Percentiles rank a stretch among this genome's conserved stretches.
Conservation (phyloP, 2,329 filamentous ascomycete species). For the Pseudogymnoascus sp. region DNA sequence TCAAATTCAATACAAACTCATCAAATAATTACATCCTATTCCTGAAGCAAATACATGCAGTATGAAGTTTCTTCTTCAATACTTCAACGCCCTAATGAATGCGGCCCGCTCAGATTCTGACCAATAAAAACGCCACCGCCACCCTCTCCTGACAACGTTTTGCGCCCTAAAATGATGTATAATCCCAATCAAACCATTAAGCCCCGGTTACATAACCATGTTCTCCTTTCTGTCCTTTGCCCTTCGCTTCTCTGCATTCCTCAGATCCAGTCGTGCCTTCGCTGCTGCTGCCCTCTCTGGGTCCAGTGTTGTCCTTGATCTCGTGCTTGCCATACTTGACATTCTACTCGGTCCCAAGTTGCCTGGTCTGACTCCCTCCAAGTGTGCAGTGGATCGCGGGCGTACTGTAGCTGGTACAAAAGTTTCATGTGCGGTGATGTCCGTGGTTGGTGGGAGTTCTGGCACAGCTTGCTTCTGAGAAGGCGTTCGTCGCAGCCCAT, state of each 20-base stretch:
- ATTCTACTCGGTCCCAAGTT: background rate
- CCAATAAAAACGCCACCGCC: slow-evolving; percentile 11
- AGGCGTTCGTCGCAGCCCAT: background rate
- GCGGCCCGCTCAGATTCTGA: slow-evolving; percentile 10
- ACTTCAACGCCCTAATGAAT: slow-evolving; percentile 5
- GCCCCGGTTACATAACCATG: slow-evolving; percentile 13
- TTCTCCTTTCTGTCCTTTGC: slow-evolving; percentile 23
- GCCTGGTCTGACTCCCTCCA: slow-evolving; percentile 43
- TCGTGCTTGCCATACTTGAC: slow-evolving; percentile 20
- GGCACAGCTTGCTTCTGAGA: background rate
- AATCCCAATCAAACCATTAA: background rate
- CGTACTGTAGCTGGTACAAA: background rate
- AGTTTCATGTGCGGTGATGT: background rate
- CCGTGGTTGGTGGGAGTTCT: background rate
- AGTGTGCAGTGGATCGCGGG: slow-evolving; percentile 39
- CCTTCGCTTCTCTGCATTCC: slow-evolving; percentile 27
- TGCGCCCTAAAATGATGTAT: slow-evolving; percentile 10
- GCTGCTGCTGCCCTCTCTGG: slow-evolving; percentile 32
- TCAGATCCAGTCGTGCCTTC: slow-evolving; percentile 29
- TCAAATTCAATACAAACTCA: background rate
- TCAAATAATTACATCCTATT: background rate
- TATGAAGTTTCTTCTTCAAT: slow-evolving; percentile 9
- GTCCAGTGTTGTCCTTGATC: slow-evolving; percentile 22
- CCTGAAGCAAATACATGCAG: slow-evolving; percentile 2
- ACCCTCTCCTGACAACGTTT: slow-evolving; percentile 3